Evolutionary conservation across 805 yeast species (phyloP).

Genomic region (Pichia cabralensis): DNA sequence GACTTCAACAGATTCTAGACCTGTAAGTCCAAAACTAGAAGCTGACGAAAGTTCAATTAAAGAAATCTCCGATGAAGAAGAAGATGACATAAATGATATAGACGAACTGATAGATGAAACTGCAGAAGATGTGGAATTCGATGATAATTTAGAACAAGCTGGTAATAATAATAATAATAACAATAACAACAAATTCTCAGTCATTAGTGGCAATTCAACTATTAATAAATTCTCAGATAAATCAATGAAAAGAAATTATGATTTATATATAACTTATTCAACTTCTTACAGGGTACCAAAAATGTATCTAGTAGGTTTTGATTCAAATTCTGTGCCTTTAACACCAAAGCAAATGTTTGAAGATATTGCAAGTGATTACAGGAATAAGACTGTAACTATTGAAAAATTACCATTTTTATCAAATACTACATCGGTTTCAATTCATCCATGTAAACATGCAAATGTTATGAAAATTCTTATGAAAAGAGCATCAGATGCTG

Average conservation of each 20-base stretch:
- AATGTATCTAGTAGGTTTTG: slow-evolving; percentile 83
- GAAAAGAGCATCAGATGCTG: slow-evolving; percentile 55
- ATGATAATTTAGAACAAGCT: slow-evolving; percentile 14
- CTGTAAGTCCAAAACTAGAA: not conserved
- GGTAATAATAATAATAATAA: not conserved
- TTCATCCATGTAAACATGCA: slow-evolving; percentile 95
- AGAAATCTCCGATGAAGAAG: slow-evolving; percentile 10
- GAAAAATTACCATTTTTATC: slow-evolving; percentile 82
- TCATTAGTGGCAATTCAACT: too few species aligned
- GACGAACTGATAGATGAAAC: slow-evolving; percentile 28
- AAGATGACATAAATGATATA: slow-evolving; percentile 32
- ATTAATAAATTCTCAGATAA: slow-evolving; percentile 34
- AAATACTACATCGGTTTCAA: slow-evolving; percentile 71
- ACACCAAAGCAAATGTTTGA: slow-evolving; percentile 89
- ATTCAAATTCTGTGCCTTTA: slow-evolving; percentile 73
- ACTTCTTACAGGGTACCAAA: slow-evolving; percentile 95
- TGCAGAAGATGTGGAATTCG: slow-evolving; percentile 26
- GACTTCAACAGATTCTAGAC: slow-evolving; percentile 33
- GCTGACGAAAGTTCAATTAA: slow-evolving; percentile 4
- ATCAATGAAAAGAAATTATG: slow-evolving; percentile 58
- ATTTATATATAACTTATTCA: slow-evolving; percentile 83
- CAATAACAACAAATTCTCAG: not conserved
- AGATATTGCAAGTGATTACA: slow-evolving; percentile 84
- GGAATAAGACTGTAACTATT: slow-evolving; percentile 93
- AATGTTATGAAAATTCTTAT: slow-evolving; percentile 86